A percentile compares a stretch with the other conserved stretches of the same genome.
phyloP scores from a whole-genome alignment of 164 flowering plant species.

The Litsea cubeba region DNA sequence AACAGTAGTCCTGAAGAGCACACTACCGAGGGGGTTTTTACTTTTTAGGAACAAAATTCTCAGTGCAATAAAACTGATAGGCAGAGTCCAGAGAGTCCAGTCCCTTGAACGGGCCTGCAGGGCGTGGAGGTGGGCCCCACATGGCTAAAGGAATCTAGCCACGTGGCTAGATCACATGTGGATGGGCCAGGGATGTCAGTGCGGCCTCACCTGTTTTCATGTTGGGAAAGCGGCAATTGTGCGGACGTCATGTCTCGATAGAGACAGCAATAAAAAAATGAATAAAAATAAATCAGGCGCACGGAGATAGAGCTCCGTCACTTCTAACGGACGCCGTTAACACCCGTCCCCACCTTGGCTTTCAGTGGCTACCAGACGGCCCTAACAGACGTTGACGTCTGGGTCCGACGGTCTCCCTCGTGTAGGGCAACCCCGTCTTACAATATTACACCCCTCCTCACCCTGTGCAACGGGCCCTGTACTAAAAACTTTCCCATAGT shows the following conservation, averaged over 20 bases:
- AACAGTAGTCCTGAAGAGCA: too few species aligned
- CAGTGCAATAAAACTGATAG: background rate
- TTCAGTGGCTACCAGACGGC: constrained; percentile 1
- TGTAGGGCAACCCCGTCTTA: constrained; percentile 1
- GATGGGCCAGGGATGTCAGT: constrained; percentile 17
- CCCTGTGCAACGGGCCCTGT: too few species aligned
- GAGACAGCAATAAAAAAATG: constrained; percentile 9
- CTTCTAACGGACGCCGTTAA: background rate
- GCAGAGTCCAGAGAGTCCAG: background rate
- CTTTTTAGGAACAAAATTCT: too few species aligned
- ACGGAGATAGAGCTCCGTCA: constrained; percentile 8
- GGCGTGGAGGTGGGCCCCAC: constrained; percentile 7
- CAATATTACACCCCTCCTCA: background rate
- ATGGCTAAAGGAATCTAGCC: background rate
- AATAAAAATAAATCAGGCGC: background rate
- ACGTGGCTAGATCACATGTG: constrained; percentile 22
- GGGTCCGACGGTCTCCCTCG: constrained; percentile 11
- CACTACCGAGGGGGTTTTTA: too few species aligned
- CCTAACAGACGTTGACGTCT: constrained; percentile 4
- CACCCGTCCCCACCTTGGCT: background rate
- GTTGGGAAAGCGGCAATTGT: constrained; percentile 16
- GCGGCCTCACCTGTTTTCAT: constrained; percentile 17
- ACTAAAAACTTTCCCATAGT: background rate
- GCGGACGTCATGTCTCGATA: constrained; percentile 26
- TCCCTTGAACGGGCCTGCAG: background rate